Evolutionary conservation across 2,329 filamentous ascomycete genomes (phyloP), one percentile per base, ranked within the genome.

Genomic region (Xylariaceae sp.): DNA sequence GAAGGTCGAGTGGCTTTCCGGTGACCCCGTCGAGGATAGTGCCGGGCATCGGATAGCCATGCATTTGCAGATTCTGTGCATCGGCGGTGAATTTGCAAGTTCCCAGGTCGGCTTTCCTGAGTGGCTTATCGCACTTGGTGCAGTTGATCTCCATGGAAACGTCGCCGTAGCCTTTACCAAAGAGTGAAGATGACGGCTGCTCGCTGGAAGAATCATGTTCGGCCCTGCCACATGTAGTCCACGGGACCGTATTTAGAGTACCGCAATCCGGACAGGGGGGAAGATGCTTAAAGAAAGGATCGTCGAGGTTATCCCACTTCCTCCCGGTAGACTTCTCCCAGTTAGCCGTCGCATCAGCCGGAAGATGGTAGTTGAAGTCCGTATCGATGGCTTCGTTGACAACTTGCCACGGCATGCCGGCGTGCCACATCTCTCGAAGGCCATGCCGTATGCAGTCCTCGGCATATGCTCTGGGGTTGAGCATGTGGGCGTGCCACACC

Each of bases 401-500:
- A 1, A 70, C 56, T 11, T 67, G 53, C 83, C 83, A 89, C 0
- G 85, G 85, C 46, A 90, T 69, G 0, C 76, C 75, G 1, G 70
- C 68, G 1, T 66, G 63, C 81, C 83, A 88, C 2, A 75, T 57
- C 18, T 73, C 64, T 40, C 68, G 66, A 2, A 69, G 50, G 0
- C 75, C 76, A 18, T 67, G 61, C 6, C 83, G 71, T 39, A 88
- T 65, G 52, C 78, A 80, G 55, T 90, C 85, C 52, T 89, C 83
- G 3, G 88, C 71, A 54, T 81, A 89, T n/a, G 66, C 68, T 28
- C 81, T 69, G 0, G 85, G 85, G 50, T 88, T 89, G 3, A 90
- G 73, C 76, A 86, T 82, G 53, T 86, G 85, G 0, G 83, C 67
- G 59, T 90, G 85, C 80, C 82, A 85, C 0, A 89, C 79, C 81